A percentile compares a stretch with the other conserved stretches of the same genome.
phyloP scores from a whole-genome alignment of 129 eudicot genomes.

The Artemisia argyi region DNA sequence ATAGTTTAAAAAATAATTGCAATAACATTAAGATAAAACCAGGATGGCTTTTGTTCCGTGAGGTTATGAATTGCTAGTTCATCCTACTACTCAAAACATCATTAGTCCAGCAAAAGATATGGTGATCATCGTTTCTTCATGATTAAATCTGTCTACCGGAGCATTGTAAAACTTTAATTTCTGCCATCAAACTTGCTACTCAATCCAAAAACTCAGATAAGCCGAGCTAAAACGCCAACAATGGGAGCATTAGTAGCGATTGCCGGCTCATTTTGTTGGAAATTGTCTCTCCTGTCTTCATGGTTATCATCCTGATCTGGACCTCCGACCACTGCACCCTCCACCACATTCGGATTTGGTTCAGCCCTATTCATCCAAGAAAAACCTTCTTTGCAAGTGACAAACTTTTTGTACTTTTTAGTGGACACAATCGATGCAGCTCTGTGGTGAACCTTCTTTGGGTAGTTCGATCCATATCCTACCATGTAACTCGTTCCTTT shows the following conservation, averaged over 20 bases:
- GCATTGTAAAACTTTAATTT: no score
- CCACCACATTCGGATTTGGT: neutral
- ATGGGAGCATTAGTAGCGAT: neutral
- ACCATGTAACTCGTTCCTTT: conserved; percentile 1
- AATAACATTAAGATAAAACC: no score
- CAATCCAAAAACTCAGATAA: neutral
- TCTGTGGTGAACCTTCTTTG: neutral
- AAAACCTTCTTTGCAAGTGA: neutral
- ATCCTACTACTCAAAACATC: no score
- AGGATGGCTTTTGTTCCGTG: no score
- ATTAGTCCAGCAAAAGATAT: no score
- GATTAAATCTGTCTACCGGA: no score
- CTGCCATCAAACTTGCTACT: no score
- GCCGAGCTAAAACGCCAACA: neutral
- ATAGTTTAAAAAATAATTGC: no score
- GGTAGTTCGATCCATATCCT: neutral
- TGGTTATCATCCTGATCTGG: neutral
- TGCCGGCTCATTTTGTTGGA: neutral
- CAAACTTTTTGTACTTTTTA: neutral
- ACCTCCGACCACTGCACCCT: neutral
- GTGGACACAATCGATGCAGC: neutral
- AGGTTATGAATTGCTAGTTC: no score
- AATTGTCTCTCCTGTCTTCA: neutral
- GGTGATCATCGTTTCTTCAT: no score
- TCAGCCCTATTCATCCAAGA: neutral